Percentiles rank a stretch among this genome's conserved stretches.
Evolutionary conservation across 1,284 basidiomycete species (phyloP).

Genomic region (Amylostereum chailletii): DNA sequence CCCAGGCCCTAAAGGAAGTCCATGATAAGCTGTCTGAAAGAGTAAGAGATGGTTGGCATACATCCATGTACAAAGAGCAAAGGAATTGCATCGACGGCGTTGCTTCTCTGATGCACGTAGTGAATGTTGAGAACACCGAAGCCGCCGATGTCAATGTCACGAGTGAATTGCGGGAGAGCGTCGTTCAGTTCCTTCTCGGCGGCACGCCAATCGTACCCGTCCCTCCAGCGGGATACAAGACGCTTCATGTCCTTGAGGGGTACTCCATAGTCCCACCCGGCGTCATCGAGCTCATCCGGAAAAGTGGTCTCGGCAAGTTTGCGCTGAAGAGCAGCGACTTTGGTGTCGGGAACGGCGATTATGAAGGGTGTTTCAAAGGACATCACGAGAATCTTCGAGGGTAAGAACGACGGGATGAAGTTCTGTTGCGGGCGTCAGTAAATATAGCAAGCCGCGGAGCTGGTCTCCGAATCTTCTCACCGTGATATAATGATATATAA

Average conservation of each 20-base stretch:
- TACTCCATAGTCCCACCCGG: constrained; percentile 28
- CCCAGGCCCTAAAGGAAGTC: constrained; percentile 38
- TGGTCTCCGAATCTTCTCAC: no score
- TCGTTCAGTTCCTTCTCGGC: constrained; percentile 31
- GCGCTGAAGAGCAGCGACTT: constrained; percentile 19
- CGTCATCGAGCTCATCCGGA: constrained; percentile 33
- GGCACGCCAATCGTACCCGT: constrained; percentile 34
- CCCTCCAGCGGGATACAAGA: constrained; percentile 29
- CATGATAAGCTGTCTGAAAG: not conserved
- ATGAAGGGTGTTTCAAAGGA: constrained; percentile 14
- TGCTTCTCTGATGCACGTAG: constrained; percentile 19
- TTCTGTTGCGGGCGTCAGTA: no score
- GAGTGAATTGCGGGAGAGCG: constrained; percentile 33
- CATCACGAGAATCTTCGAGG: not conserved
- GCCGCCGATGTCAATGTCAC: constrained; percentile 26
- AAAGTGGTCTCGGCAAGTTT: constrained; percentile 27
- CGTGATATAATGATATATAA: no score
- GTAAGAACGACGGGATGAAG: no score
- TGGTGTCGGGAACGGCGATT: constrained; percentile 22
- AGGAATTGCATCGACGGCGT: constrained; percentile 28
- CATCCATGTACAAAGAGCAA: constrained; percentile 39
- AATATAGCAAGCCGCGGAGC: no score
- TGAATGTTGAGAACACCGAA: constrained; percentile 31
- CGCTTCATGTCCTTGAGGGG: constrained; percentile 31
- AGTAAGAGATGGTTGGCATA: constrained; percentile 15